Percentiles rank a stretch among this genome's conserved stretches.
These are phyloP conservation scores for Chrysosporium keratinophilum DNA, from an alignment of 2,329 filamentous ascomycete species.

Conservation along the genomic window DNA sequence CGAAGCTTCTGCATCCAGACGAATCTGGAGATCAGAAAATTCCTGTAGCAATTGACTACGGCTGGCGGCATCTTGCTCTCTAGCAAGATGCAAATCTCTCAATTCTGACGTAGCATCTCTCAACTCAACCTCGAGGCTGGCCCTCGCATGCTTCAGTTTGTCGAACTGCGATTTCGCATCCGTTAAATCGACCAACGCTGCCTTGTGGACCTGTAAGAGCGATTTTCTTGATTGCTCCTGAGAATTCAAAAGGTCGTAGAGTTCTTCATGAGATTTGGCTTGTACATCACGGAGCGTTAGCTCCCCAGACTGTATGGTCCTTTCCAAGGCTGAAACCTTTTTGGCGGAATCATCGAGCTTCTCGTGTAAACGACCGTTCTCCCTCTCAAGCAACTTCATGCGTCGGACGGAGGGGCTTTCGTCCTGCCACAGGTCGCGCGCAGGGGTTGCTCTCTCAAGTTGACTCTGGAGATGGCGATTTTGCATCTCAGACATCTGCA, in stretches of 20 bases:
- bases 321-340: constrained; percentile 83
- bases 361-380: constrained; percentile 82
- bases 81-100: constrained; percentile 63
- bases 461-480: constrained; percentile 87
- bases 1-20: constrained; percentile 78
- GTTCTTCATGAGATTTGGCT: constrained; percentile 85
- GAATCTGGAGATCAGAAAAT: constrained; percentile 86
- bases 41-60: constrained; percentile 83
- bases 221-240: constrained; percentile 82
- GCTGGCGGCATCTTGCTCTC: constrained; percentile 80
- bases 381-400: constrained; percentile 83
- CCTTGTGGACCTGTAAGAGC: constrained; percentile 73
- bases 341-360: constrained; percentile 89
- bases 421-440: constrained; percentile 53
- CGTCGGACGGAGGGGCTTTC: constrained; percentile 70
- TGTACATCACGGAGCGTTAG: constrained; percentile 84
- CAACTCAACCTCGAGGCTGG: constrained; percentile 71
- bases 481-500: constrained; percentile 90
- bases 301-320: constrained; percentile 75
- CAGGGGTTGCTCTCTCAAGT: constrained; percentile 58
- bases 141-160: constrained; percentile 70
- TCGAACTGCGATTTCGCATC: constrained; percentile 83
- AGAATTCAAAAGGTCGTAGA: constrained; percentile 82
- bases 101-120: constrained; percentile 75
- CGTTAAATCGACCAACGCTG: constrained; percentile 70